phyloP scores from a whole-genome alignment of 805 yeast genomes.

The Saccharomycopsis sp. region DNA sequence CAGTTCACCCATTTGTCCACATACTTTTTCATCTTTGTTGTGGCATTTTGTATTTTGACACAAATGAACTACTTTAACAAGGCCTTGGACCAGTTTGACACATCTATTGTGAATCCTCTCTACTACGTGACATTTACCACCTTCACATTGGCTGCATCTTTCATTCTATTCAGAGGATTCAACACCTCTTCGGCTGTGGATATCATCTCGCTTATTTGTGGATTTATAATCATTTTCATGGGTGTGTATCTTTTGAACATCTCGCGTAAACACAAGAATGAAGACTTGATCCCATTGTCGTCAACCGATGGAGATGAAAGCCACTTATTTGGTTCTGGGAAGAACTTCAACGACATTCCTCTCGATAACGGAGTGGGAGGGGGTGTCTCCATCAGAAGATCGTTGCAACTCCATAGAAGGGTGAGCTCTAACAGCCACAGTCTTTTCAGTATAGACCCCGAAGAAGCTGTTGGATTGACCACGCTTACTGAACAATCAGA shows the following conservation, averaged over 20 bases:
- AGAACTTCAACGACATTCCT: constrained; percentile 66
- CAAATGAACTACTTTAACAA: constrained; percentile 94
- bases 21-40: constrained; percentile 71
- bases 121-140: constrained; percentile 91
- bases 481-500: constrained; percentile 25
- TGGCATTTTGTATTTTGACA: constrained; percentile 73
- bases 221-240: constrained; percentile 78
- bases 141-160: constrained; percentile 78
- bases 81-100: constrained; percentile 88
- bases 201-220: constrained; percentile 73
- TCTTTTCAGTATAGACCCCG: constrained; percentile 24
- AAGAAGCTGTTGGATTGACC: constrained; percentile 31
- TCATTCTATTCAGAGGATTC: constrained; percentile 79
- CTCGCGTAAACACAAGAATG: constrained; percentile 57
- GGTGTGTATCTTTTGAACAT: constrained; percentile 82
- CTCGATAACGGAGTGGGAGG: constrained; percentile 81
- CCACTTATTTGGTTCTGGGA: constrained; percentile 26
- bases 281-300: constrained; percentile 27
- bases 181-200: constrained; percentile 76
- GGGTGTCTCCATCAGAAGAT: constrained; percentile 26
- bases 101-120: constrained; percentile 84
- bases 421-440: constrained; percentile 16
- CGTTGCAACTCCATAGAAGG: constrained; percentile 20
- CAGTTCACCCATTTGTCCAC: constrained; percentile 84
- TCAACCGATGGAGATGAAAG: constrained; percentile 5